Evolutionary conservation across 208 protist species (phyloP), one percentile per base, ranked within the genome.

Genomic region (Leishmania major): DNA sequence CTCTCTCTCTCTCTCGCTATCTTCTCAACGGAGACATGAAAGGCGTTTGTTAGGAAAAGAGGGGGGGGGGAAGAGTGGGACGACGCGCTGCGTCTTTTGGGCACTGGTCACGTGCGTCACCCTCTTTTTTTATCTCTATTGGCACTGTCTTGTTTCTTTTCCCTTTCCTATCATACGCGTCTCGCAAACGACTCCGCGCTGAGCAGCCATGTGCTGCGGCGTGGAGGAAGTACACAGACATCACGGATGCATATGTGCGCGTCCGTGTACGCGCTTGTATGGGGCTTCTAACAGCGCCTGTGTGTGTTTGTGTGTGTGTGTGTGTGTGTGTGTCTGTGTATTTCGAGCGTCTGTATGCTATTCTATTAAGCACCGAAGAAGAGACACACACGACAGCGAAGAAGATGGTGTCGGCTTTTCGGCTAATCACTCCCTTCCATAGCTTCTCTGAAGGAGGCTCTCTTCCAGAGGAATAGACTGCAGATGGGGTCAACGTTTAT

Each of bases 101-200:
- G 69, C 28, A 13, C 69, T 53, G 69, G 45, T 37, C 40, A 13
- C 40, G 25, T 55, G 45, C 45, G 69, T 37, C 69, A 74, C 45
- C 69, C 3, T 74, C 45, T 51, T 74, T 74, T 55, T 72, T 72
- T 71, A 28, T 71, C 35, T 43, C 15, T 45, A 64, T 28, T 64
- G 25, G 15, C 66, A 2, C 66, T 28, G 51, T 55, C 51, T 55
- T 17, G 51, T 55, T 70, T 71, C 66, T 28, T 71, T 51, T 74
- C 49, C 13, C 11, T 74, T 55, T 53, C 45, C 31, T 35, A 19
- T 55, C 25, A 51, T 53, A 53, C 31, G 51, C 35, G 72, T 62
- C 19, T 59, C 72, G n/a, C 28, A 62, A 45, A 43, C 31, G 47
- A 37, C 43, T 77, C 47, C 72, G 13, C n/a, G 45, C 72, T 8